Conservation (phyloP, 1,139 yeast species). For the Candida tunisiensis region DNA sequence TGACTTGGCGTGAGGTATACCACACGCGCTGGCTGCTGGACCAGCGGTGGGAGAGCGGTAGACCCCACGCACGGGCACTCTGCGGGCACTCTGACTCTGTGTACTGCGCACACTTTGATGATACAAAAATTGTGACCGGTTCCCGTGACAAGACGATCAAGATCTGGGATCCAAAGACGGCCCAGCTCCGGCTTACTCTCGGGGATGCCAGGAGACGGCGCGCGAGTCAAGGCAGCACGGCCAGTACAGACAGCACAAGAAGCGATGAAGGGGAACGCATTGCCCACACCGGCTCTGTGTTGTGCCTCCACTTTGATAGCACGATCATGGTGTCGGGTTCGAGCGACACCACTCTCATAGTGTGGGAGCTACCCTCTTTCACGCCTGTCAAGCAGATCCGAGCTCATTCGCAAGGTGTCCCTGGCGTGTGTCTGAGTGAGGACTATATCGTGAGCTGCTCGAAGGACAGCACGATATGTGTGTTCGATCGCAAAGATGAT, state of each 20-base stretch:
- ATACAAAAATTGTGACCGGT: constrained; percentile 18
- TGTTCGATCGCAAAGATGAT: constrained; percentile 12
- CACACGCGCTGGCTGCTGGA: constrained; percentile 13
- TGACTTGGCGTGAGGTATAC: constrained; percentile 14
- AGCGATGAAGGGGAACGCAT: too few relatives aligned
- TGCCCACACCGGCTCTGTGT: constrained; percentile 17
- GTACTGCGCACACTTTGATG: constrained; percentile 20
- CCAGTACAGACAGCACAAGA: too few relatives aligned
- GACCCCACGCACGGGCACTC: constrained; percentile 9
- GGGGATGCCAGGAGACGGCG: too few relatives aligned
- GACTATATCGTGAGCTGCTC: constrained; percentile 17
- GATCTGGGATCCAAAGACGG: constrained; percentile 16
- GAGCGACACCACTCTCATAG: constrained; percentile 17
- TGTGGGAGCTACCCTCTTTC: constrained; percentile 15
- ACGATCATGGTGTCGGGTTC: constrained; percentile 20
- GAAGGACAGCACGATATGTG: constrained; percentile 16
- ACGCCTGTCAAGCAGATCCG: constrained; percentile 11
- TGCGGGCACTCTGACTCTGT: constrained; percentile 21
- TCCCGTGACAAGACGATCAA: constrained; percentile 19
- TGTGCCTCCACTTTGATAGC: constrained; percentile 18
- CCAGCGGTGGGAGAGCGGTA: constrained; percentile 13
- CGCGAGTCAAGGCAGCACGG: background rate
- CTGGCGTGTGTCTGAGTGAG: constrained; percentile 14
- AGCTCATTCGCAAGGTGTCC: constrained; percentile 15
- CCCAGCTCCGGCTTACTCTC: background rate